Evolutionary conservation across 23 red algal species (phyloP).

Genomic region (Gracilaria caudata): DNA sequence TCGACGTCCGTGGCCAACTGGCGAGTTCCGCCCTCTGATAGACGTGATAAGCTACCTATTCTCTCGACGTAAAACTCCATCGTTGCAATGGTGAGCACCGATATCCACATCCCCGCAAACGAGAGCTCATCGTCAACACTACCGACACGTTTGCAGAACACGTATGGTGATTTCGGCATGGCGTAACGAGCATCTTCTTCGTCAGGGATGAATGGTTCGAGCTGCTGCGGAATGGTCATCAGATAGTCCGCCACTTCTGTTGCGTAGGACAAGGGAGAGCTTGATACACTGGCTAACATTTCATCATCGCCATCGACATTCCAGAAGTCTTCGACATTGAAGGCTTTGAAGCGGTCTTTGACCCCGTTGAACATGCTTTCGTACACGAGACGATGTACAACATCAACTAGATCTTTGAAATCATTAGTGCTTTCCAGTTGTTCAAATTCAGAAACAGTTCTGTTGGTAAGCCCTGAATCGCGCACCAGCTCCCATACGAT

Average conservation of each 20-base stretch:
- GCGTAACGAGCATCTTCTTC: conserved; percentile 67
- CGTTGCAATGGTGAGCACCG: conserved; percentile 59
- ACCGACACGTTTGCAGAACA: conserved; percentile 22
- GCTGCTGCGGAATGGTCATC: conserved; percentile 85
- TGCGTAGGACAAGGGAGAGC: conserved; percentile 73
- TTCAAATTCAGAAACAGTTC: conserved; percentile 62
- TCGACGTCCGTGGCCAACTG: conserved; percentile 82
- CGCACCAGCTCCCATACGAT: conserved; percentile 63
- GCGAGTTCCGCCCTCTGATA: conserved; percentile 54
- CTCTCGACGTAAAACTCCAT: conserved; percentile 83
- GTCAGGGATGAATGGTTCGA: conserved; percentile 88
- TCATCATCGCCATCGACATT: conserved; percentile 60
- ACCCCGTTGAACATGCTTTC: conserved; percentile 75
- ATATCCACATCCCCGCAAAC: conserved; percentile 85
- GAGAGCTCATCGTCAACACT: conserved; percentile 30
- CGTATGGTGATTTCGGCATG: conserved; percentile 48
- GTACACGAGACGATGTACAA: conserved; percentile 65
- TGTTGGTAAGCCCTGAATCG: conserved; percentile 27
- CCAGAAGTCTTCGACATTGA: conserved; percentile 56
- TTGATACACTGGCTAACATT: conserved; percentile 61
- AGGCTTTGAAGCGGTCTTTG: conserved; percentile 40
- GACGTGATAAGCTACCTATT: conserved; percentile 46
- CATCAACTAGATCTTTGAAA: conserved; percentile 32
- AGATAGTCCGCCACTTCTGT: conserved; percentile 82
- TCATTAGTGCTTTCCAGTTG: conserved; percentile 34